A percentile compares a stretch with the other conserved stretches of the same genome.
These are phyloP conservation scores for Acanthamoeba divionensis DNA, from an alignment of 208 protist genomes.

Conservation along the genomic window DNA sequence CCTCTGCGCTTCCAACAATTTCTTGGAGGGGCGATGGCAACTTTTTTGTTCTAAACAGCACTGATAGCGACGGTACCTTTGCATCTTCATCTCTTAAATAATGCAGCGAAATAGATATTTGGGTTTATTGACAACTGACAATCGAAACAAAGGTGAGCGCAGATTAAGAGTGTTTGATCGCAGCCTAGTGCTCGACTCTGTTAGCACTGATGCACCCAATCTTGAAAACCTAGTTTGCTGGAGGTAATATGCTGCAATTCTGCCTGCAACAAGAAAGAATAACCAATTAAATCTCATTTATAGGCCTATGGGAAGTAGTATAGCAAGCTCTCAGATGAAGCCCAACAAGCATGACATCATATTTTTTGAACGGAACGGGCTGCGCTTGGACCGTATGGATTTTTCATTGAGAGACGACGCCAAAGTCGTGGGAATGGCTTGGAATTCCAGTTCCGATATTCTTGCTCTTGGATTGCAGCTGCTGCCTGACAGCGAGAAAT, in stretches of 20 bases:
- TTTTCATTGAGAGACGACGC: constrained; percentile 9
- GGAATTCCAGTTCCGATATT: constrained; percentile 66
- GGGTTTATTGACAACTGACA: background rate
- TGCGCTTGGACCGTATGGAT: constrained; percentile 68
- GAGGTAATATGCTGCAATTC: background rate
- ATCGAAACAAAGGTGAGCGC: background rate
- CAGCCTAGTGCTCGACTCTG: constrained; percentile 52
- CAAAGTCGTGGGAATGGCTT: constrained; percentile 49
- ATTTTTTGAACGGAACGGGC: constrained; percentile 76
- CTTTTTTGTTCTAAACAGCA: constrained; percentile 61
- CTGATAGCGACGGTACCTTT: background rate
- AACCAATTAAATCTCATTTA: background rate
- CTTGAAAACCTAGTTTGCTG: constrained; percentile 50
- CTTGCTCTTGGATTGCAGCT: constrained; percentile 48
- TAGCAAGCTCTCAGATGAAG: constrained; percentile 57
- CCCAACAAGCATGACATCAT: constrained; percentile 68
- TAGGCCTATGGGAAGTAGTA: constrained; percentile 64
- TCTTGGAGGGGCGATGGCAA: constrained; percentile 74
- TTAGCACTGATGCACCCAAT: constrained; percentile 33
- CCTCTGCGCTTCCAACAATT: constrained; percentile 14
- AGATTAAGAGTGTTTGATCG: constrained; percentile 59
- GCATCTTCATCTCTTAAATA: background rate
- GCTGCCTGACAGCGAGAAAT: background rate
- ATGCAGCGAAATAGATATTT: no score
- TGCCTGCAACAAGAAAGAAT: background rate